A percentile compares a stretch with the other conserved stretches of the same genome.
Conservation (phyloP, 116 monocot species). For the Cymodocea nodosa region DNA sequence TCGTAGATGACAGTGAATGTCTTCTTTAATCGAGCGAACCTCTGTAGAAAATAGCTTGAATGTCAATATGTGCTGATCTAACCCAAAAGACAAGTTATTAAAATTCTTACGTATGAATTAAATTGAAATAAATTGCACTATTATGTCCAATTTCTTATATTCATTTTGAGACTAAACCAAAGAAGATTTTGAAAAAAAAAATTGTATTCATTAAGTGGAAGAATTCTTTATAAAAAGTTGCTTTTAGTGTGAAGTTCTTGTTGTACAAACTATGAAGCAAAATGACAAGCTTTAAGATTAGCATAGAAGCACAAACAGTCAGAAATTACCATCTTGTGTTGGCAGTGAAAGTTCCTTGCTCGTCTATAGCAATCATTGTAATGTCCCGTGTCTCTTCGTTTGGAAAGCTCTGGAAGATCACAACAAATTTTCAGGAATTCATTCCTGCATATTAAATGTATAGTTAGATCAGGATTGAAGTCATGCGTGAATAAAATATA, state of each 20-base stretch:
- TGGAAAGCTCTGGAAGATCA: slow-evolving; percentile 47
- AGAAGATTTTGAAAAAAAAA: no score
- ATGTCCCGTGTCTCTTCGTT: slow-evolving; percentile 31
- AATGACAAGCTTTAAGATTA: no score
- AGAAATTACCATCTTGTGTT: slow-evolving; percentile 38
- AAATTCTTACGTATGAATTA: neutral
- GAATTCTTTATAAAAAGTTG: no score
- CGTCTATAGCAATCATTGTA: slow-evolving; percentile 39
- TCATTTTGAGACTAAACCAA: no score
- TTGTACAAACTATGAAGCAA: no score
- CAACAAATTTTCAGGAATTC: slow-evolving; percentile 60
- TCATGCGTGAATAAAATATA: neutral
- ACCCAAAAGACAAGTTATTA: neutral
- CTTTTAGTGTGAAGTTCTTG: no score
- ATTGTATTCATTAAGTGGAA: no score
- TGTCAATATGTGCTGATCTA: neutral
- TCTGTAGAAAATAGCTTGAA: slow-evolving; percentile 33
- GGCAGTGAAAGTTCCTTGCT: slow-evolving; percentile 50
- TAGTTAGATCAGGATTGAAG: neutral
- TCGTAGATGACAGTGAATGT: slow-evolving; percentile 68
- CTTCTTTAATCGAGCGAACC: slow-evolving; percentile 67
- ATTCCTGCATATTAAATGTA: slow-evolving; percentile 29
- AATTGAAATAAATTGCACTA: neutral
- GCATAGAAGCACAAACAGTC: neutral
- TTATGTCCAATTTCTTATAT: no score